These are phyloP conservation scores for Diplotaxis tenuifolia DNA, from an alignment of 345 rosid species.

Conservation along the genomic window DNA sequence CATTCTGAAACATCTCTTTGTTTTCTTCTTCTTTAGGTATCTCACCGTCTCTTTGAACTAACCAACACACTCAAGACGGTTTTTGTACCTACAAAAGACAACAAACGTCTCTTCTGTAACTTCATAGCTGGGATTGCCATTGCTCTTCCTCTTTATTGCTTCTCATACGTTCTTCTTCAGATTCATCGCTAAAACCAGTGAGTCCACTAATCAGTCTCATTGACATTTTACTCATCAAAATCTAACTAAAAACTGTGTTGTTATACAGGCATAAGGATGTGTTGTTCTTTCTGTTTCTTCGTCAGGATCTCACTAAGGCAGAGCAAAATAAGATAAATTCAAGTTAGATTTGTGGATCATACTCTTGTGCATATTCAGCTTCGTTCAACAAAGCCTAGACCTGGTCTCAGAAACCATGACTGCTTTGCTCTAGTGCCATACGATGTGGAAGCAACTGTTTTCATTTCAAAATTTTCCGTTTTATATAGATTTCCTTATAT, in stretches of 20 bases:
- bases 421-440: neutral
- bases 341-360: constrained; percentile 3
- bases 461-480: neutral
- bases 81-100: constrained; percentile 78
- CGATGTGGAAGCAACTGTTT: neutral
- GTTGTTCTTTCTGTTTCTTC: constrained; percentile 6
- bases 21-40: constrained; percentile 49
- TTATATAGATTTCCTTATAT: constrained; percentile 8
- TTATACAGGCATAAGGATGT: constrained; percentile 6
- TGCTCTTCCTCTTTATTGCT: constrained; percentile 51
- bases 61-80: constrained; percentile 71
- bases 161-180: constrained; percentile 72
- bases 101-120: constrained; percentile 60
- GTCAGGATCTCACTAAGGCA: neutral
- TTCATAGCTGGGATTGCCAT: constrained; percentile 61
- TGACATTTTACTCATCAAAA: constrained; percentile 1
- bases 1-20: constrained; percentile 22
- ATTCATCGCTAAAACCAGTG: constrained; percentile 63
- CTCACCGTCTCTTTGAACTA: constrained; percentile 74
- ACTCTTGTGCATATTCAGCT: constrained; percentile 11
- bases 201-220: constrained; percentile 35
- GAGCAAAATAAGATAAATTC: neutral
- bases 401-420: neutral
- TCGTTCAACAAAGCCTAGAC: constrained; percentile 11
- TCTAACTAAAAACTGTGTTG: neutral